Evolutionary conservation across 75 land plant species (phyloP).

Genomic region (Ceratopteris richardii): DNA sequence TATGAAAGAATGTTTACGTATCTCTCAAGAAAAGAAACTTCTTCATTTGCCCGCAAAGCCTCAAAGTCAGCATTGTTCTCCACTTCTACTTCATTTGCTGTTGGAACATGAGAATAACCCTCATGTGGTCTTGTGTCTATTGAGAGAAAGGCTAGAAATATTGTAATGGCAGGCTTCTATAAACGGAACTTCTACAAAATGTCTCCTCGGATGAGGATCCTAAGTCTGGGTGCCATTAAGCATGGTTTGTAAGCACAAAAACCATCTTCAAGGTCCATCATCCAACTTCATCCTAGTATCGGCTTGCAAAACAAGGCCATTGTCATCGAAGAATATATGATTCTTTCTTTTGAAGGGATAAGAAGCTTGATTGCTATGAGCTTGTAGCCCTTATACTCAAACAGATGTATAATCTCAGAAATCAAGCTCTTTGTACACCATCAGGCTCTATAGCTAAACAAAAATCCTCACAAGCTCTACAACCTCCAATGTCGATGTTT

Average conservation of each 20-base stretch:
- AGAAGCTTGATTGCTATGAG: no score
- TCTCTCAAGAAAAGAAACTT: slow-evolving; percentile 79
- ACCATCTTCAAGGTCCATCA: slow-evolving; percentile 44
- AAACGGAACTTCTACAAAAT: slow-evolving; percentile 28
- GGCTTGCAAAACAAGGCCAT: slow-evolving; percentile 40
- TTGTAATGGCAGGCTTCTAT: slow-evolving; percentile 19
- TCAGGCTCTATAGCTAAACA: no score
- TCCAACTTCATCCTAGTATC: slow-evolving; percentile 52
- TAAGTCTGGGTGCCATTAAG: slow-evolving; percentile 45
- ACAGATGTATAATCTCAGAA: no score
- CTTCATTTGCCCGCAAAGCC: slow-evolving; percentile 57
- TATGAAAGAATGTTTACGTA: slow-evolving; percentile 57
- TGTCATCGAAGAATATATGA: no score
- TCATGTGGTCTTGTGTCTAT: slow-evolving; percentile 49
- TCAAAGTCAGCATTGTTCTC: slow-evolving; percentile 48
- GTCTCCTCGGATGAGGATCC: slow-evolving; percentile 39
- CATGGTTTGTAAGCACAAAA: slow-evolving; percentile 84
- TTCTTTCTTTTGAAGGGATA: no score
- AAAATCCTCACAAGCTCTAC: no score
- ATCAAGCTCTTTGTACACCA: no score
- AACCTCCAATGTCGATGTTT: no score
- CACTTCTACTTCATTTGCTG: slow-evolving; percentile 14
- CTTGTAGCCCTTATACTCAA: no score
- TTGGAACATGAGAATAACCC: slow-evolving; percentile 47
- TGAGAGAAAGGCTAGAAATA: slow-evolving; percentile 47